These are phyloP conservation scores for Candida insectalens DNA, from an alignment of 805 yeast species.

Conservation along the genomic window DNA sequence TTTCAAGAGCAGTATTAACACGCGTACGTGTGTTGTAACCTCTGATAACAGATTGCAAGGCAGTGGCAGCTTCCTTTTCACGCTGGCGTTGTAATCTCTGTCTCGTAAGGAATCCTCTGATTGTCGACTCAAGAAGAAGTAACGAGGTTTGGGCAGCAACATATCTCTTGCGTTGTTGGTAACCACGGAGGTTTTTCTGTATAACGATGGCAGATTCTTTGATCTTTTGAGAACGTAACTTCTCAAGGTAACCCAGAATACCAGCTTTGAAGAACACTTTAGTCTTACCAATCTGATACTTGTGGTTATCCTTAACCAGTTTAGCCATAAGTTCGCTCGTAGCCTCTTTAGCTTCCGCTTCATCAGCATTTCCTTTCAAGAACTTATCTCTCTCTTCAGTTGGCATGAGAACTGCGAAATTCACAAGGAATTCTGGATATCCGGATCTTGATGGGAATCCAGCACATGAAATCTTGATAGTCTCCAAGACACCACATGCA, in stretches of 20 bases:
- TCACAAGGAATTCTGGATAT: slow-evolving; percentile 82
- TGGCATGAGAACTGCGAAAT: slow-evolving; percentile 76
- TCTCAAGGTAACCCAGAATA: slow-evolving; percentile 86
- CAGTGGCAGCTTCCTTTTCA: slow-evolving; percentile 53
- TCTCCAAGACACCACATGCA: slow-evolving; percentile 98
- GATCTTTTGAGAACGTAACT: slow-evolving; percentile 70
- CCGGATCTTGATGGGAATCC: slow-evolving; percentile 98
- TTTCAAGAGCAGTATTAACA: slow-evolving; percentile 23
- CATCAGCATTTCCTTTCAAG: slow-evolving; percentile 40
- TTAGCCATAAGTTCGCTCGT: slow-evolving; percentile 58
- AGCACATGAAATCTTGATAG: slow-evolving; percentile 92
- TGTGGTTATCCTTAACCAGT: slow-evolving; percentile 54
- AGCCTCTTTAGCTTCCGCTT: slow-evolving; percentile 48
- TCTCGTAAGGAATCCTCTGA: slow-evolving; percentile 59
- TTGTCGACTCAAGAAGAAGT: slow-evolving; percentile 44
- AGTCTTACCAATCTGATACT: slow-evolving; percentile 85
- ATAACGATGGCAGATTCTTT: slow-evolving; percentile 70
- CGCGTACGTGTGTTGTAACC: slow-evolving; percentile 38
- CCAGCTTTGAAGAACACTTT: slow-evolving; percentile 96
- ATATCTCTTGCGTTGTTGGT: slow-evolving; percentile 53
- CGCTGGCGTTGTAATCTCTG: slow-evolving; percentile 40
- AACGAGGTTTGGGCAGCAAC: slow-evolving; percentile 45
- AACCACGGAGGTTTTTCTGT: slow-evolving; percentile 72
- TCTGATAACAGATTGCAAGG: slow-evolving; percentile 62
- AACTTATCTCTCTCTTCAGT: slow-evolving; percentile 61